Evolutionary conservation across 2,329 filamentous ascomycete genomes (phyloP).

Genomic region (Chrysosporium queenslandicum): DNA sequence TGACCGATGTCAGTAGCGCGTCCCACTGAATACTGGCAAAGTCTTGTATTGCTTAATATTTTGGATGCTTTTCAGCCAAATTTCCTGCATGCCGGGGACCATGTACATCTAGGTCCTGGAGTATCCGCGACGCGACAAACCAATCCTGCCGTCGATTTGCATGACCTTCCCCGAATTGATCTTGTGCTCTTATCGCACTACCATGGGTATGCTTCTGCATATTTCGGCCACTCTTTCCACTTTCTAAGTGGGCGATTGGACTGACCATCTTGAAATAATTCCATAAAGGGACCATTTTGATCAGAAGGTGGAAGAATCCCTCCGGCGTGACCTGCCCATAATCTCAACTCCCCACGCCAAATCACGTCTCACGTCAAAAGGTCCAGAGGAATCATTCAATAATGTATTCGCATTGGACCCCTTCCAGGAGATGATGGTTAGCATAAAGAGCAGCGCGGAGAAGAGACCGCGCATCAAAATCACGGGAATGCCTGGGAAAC

Average conservation of each 20-base stretch:
- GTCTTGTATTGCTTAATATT: not conserved
- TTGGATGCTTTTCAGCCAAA: conserved; percentile 40
- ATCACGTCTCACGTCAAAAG: conserved; percentile 39
- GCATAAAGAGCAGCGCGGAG: conserved; percentile 24
- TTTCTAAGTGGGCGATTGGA: not conserved
- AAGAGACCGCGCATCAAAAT: conserved; percentile 43
- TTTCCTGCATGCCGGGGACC: conserved; percentile 56
- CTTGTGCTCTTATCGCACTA: conserved; percentile 54
- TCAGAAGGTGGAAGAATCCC: conserved; percentile 41
- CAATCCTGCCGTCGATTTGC: conserved; percentile 51
- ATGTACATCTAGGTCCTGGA: conserved; percentile 57
- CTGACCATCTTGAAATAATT: not conserved
- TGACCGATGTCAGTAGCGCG: conserved; percentile 29
- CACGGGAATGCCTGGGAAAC: conserved; percentile 56
- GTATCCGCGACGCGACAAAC: conserved; percentile 44
- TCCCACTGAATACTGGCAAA: not conserved
- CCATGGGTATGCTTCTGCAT: conserved; percentile 47
- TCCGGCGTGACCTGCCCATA: conserved; percentile 49
- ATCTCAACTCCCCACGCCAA: conserved; percentile 55
- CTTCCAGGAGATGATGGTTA: conserved; percentile 45
- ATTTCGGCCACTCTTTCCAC: too few species aligned
- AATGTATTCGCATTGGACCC: conserved; percentile 47
- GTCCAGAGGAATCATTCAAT: conserved; percentile 39
- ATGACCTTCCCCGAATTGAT: conserved; percentile 51
- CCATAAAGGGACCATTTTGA: conserved; percentile 44